Evolutionary conservation across 257 asterid genomes (phyloP).

Genomic region (Nyctanthes arbortristis): DNA sequence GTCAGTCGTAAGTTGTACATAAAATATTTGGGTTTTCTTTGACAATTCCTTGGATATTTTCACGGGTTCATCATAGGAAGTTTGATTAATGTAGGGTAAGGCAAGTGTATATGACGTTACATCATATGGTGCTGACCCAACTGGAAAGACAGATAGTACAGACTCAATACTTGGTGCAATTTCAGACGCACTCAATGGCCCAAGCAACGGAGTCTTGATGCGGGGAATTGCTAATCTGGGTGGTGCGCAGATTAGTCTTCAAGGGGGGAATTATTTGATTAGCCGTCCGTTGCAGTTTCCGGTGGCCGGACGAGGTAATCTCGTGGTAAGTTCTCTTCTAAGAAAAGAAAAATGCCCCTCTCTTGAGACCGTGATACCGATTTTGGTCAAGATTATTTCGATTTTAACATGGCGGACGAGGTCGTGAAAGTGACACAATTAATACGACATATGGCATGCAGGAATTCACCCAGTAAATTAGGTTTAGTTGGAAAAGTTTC

Average conservation of each 20-base stretch:
- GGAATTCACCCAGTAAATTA: no score
- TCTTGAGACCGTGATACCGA: no score
- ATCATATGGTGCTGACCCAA: conserved; percentile 88
- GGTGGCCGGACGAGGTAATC: conserved; percentile 64
- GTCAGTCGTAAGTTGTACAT: no score
- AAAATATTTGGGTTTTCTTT: no score
- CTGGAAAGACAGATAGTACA: conserved; percentile 69
- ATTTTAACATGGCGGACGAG: no score
- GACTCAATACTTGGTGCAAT: conserved; percentile 63
- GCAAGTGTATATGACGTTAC: conserved; percentile 56
- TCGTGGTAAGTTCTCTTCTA: conserved; percentile 49
- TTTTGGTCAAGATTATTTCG: no score
- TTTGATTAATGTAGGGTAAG: conserved; percentile 26
- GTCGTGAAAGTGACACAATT: no score
- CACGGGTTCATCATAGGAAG: background rate
- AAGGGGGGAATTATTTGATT: conserved; percentile 84
- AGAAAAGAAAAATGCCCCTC: no score
- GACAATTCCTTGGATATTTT: no score
- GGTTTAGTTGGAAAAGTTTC: no score
- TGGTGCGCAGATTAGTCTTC: conserved; percentile 76
- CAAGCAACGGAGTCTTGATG: conserved; percentile 54
- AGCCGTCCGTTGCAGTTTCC: conserved; percentile 70
- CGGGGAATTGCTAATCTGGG: conserved; percentile 74
- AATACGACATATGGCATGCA: no score
- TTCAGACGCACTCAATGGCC: conserved; percentile 62